Percentiles rank a stretch among this genome's conserved stretches.
These are phyloP conservation scores for Clitopilus passeckerianus DNA, from an alignment of 768 basidiomycete species.

Conservation along the genomic window DNA sequence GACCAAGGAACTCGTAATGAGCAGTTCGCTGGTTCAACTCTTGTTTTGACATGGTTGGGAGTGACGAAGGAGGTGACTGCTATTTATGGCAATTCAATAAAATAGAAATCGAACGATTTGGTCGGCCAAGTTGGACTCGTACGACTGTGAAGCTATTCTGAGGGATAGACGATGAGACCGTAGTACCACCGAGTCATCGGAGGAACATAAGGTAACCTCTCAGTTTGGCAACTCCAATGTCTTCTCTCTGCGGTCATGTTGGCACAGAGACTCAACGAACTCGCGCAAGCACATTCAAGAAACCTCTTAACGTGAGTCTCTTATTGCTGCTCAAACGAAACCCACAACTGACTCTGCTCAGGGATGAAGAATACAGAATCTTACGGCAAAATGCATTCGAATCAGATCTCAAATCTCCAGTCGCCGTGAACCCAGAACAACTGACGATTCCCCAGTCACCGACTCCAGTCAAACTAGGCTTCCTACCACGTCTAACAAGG, in stretches of 20 bases:
- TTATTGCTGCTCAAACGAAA: not conserved
- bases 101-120: not conserved
- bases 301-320: not conserved
- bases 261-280: not conserved
- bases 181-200: no score
- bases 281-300: not conserved
- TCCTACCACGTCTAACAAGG: not conserved
- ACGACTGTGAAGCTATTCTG: no score
- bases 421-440: not conserved
- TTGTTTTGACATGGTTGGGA: slow-evolving; percentile 18
- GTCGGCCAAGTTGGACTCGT: not conserved
- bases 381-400: slow-evolving; percentile 67
- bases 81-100: not conserved
- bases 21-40: slow-evolving; percentile 65
- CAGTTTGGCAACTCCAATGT: no score
- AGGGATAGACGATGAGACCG: no score
- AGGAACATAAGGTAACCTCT: no score
- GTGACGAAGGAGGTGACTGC: not conserved
- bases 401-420: slow-evolving; percentile 37
- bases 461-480: not conserved
- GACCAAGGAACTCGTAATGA: slow-evolving; percentile 79
- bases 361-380: slow-evolving; percentile 71
- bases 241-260: not conserved
- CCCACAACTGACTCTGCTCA: slow-evolving; percentile 17
- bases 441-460: not conserved